These are phyloP conservation scores for Salix viminalis DNA, from an alignment of 345 rosid genomes.

Conservation along the genomic window DNA sequence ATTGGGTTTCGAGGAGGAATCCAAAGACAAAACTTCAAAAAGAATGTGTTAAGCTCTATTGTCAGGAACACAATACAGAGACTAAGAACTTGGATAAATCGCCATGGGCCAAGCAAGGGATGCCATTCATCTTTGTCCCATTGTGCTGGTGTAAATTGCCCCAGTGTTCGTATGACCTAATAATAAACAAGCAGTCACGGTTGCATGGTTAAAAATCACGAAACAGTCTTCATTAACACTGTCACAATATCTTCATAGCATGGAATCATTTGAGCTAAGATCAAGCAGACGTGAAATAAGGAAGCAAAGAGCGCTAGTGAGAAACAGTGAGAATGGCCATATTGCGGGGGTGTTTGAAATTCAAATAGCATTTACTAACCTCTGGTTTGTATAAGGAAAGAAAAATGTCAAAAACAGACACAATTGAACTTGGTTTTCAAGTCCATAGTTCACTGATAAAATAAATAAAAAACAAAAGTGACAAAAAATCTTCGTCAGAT, in stretches of 20 bases:
- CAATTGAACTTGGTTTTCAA: neutral
- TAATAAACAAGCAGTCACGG: constrained; percentile 17
- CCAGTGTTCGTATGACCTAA: constrained; percentile 83
- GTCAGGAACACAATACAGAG: constrained; percentile 84
- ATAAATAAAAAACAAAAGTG: neutral
- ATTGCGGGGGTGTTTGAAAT: neutral
- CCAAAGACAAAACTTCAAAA: constrained; percentile 97
- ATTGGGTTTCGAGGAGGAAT: constrained; percentile 93
- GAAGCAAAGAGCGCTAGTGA: neutral
- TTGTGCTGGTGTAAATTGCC: constrained; percentile 96
- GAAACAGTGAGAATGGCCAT: neutral
- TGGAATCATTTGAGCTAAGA: neutral
- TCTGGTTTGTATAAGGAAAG: neutral
- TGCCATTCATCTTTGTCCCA: constrained; percentile 99
- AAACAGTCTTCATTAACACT: neutral
- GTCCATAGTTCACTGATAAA: neutral
- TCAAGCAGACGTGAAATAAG: neutral
- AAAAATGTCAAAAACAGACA: neutral
- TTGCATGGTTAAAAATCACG: neutral
- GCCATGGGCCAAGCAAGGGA: constrained; percentile 95
- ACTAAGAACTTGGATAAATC: constrained; percentile 86
- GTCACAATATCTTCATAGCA: neutral
- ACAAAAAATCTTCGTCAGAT: neutral
- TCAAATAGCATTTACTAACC: neutral
- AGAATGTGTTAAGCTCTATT: constrained; percentile 94